Percentiles rank a stretch among this genome's conserved stretches.
phyloP scores from a whole-genome alignment of 257 asterid species.

The Penstemon davidsonii region DNA sequence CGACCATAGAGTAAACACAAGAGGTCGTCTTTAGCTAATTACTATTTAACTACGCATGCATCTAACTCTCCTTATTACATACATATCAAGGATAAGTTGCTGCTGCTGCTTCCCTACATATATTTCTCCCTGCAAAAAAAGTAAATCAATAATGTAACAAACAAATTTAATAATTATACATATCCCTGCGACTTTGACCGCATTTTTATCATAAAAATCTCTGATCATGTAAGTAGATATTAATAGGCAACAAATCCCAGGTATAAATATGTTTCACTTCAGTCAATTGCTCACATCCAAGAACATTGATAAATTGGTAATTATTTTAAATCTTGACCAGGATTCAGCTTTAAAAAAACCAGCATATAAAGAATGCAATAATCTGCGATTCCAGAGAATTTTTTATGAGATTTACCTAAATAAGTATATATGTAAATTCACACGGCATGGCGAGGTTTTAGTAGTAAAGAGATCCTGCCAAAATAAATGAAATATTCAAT shows the following conservation, averaged over 20 bases:
- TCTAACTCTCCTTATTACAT: conserved; percentile 24
- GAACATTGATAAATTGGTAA: no score
- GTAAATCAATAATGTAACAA: neutral
- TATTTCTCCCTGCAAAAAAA: conserved; percentile 32
- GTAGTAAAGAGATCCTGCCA: conserved; percentile 77
- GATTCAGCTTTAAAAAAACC: neutral
- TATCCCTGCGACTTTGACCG: no score
- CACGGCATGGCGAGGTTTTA: conserved; percentile 38
- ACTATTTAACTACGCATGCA: conserved; percentile 1
- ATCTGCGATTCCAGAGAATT: neutral
- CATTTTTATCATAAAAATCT: no score
- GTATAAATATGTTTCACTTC: no score
- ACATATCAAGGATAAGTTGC: neutral
- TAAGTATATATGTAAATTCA: conserved; percentile 29
- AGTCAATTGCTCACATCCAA: no score
- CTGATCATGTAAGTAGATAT: no score
- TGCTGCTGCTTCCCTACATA: conserved; percentile 15
- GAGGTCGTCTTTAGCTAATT: conserved; percentile 15
- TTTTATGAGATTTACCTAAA: conserved; percentile 33
- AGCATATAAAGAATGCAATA: neutral
- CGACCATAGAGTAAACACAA: conserved; percentile 1
- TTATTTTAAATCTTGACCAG: neutral
- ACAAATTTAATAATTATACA: no score
- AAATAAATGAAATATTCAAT: neutral
- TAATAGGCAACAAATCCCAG: no score